Evolutionary conservation across 1,284 basidiomycete genomes (phyloP).

Genomic region (Cyathus olla): DNA sequence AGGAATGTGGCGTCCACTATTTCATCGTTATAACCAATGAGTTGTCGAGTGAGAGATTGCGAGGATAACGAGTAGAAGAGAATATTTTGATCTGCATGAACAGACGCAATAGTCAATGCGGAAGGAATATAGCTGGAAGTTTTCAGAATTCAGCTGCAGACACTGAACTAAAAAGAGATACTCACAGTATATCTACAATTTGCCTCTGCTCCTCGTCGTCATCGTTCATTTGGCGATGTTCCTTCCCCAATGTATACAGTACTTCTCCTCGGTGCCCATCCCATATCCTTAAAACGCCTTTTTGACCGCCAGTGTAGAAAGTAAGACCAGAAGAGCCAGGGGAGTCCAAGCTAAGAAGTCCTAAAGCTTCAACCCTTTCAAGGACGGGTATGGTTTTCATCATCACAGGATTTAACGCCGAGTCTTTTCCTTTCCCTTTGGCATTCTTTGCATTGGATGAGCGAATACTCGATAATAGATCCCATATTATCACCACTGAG

Average conservation of each 20-base stretch:
- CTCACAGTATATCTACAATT: constrained; percentile 79
- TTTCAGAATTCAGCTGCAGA: neutral
- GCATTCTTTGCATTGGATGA: constrained; percentile 37
- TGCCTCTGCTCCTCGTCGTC: constrained; percentile 85
- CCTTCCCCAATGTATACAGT: constrained; percentile 71
- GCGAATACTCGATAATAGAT: constrained; percentile 60
- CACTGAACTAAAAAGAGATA: constrained; percentile 26
- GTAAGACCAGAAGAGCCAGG: constrained; percentile 56
- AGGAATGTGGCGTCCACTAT: constrained; percentile 92
- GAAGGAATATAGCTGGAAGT: constrained; percentile 72
- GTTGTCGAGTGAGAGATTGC: constrained; percentile 78
- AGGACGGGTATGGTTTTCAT: constrained; percentile 89
- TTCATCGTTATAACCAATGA: constrained; percentile 98
- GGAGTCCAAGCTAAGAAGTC: constrained; percentile 62
- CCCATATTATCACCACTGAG: constrained; percentile 92
- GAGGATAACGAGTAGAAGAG: constrained; percentile 84
- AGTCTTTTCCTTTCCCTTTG: constrained; percentile 66
- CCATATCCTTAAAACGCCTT: constrained; percentile 88
- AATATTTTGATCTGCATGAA: constrained; percentile 98
- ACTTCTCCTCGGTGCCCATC: constrained; percentile 77
- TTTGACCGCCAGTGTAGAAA: constrained; percentile 92
- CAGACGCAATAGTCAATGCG: constrained; percentile 80
- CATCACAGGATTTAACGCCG: constrained; percentile 62
- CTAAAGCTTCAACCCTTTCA: constrained; percentile 90
- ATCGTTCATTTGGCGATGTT: constrained; percentile 52